These are phyloP conservation scores for Pseudopyrenochaeta lycopersici DNA, from an alignment of 2,329 filamentous ascomycete genomes.

Conservation along the genomic window DNA sequence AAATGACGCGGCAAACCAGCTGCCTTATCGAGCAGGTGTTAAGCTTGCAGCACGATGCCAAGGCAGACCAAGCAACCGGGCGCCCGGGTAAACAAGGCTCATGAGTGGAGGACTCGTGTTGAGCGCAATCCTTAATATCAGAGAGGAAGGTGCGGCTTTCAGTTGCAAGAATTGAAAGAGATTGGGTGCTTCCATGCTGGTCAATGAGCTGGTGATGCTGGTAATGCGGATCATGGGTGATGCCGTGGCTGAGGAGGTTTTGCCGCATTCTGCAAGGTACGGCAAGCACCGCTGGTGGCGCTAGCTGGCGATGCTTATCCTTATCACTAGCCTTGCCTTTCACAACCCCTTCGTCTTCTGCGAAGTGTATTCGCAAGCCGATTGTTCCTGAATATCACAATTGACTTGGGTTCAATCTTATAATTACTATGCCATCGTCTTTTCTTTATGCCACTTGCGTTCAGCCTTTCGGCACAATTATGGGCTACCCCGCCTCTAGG, in stretches of 20 bases:
- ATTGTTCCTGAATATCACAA: not conserved
- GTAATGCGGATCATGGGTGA: slow-evolving; percentile 6
- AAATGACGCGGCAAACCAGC: slow-evolving; percentile 35
- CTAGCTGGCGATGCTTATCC: not conserved
- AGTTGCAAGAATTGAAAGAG: slow-evolving; percentile 1
- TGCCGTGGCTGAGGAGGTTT: not conserved
- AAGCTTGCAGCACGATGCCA: slow-evolving; percentile 35
- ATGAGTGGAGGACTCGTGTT: slow-evolving; percentile 21
- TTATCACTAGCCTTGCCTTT: not conserved
- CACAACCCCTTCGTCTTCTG: not conserved
- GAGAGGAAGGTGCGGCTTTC: slow-evolving; percentile 32
- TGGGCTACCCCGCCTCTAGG: too few species aligned
- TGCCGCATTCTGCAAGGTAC: not conserved
- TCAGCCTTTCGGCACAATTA: too few species aligned
- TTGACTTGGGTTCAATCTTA: too few species aligned
- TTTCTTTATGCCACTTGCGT: too few species aligned
- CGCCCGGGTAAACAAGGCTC: slow-evolving; percentile 40
- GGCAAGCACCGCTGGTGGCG: not conserved
- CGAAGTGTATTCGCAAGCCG: too few species aligned
- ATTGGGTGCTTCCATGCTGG: not conserved
- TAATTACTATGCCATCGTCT: too few species aligned
- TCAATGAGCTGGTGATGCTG: not conserved
- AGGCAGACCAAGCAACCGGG: slow-evolving; percentile 38
- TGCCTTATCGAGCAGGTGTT: slow-evolving; percentile 48
- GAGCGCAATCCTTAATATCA: slow-evolving; percentile 19